phyloP scores from a whole-genome alignment of 2,329 filamentous ascomycete genomes.

The Paecilomyces formosus region DNA sequence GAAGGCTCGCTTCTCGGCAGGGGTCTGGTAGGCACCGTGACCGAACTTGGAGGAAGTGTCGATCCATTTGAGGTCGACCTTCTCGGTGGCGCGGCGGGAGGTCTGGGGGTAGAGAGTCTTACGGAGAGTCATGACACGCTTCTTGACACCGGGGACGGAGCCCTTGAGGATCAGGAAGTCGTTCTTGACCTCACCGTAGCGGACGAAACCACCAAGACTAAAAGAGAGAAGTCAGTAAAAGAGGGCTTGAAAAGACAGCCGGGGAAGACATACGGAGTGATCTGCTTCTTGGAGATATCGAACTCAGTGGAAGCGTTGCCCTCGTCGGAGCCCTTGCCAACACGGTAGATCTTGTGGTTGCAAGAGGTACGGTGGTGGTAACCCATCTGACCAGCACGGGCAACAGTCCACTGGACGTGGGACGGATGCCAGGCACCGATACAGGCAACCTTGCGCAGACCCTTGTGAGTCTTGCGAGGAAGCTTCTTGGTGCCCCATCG shows the following conservation, averaged over 20 bases:
- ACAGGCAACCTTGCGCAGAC: constrained; percentile 99
- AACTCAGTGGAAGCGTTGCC: constrained; percentile 90
- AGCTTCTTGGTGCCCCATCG: constrained; percentile 99
- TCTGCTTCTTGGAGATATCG: constrained; percentile 98
- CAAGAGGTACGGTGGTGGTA: constrained; percentile 99
- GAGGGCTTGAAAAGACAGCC: background rate
- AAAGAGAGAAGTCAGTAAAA: constrained; percentile 37
- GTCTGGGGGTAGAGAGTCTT: constrained; percentile 99
- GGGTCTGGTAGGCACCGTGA: constrained; percentile 99
- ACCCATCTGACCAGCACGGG: constrained; percentile 98
- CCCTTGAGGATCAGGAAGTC: constrained; percentile 98
- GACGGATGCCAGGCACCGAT: constrained; percentile 99
- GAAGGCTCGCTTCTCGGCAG: constrained; percentile 95
- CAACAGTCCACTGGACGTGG: constrained; percentile 99
- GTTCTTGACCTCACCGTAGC: constrained; percentile 99
- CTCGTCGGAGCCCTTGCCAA: constrained; percentile 86
- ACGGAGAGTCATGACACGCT: constrained; percentile 96
- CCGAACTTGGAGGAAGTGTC: constrained; percentile 99
- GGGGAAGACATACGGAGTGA: constrained; percentile 79
- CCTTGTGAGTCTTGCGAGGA: constrained; percentile 99
- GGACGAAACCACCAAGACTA: constrained; percentile 97
- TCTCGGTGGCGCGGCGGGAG: constrained; percentile 90
- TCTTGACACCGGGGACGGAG: constrained; percentile 95
- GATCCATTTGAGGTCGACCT: constrained; percentile 99
- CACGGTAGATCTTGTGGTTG: constrained; percentile 99